Evolutionary conservation across 805 yeast species (phyloP).

Genomic region (Candida fluviatilis): DNA sequence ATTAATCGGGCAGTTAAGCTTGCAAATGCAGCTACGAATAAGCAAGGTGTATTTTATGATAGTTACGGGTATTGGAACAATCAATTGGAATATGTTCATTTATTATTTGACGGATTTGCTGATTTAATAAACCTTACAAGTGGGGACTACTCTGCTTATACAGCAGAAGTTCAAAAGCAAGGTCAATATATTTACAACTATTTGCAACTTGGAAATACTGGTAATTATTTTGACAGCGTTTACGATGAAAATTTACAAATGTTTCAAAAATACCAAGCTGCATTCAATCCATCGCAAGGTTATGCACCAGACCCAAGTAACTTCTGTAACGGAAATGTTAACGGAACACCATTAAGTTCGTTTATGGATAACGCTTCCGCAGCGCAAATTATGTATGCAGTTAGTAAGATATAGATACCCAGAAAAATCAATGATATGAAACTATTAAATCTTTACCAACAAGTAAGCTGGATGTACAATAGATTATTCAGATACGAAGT

Average conservation of each 20-base stretch:
- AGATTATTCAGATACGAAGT: too few species aligned
- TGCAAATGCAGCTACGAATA: constrained; percentile 14
- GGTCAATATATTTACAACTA: constrained; percentile 7
- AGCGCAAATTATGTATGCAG: constrained; percentile 10
- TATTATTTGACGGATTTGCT: constrained; percentile 19
- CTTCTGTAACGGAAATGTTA: constrained; percentile 8
- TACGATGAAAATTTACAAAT: constrained; percentile 5
- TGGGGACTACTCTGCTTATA: constrained; percentile 1
- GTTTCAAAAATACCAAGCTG: constrained; percentile 6
- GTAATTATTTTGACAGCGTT: constrained; percentile 9
- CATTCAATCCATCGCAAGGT: constrained; percentile 2
- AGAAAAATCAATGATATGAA: neutral
- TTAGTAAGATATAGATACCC: neutral
- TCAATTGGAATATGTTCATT: constrained; percentile 17
- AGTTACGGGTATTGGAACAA: constrained; percentile 21
- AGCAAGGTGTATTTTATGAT: constrained; percentile 16
- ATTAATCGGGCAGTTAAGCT: constrained; percentile 14
- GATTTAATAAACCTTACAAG: constrained; percentile 10
- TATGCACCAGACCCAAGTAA: constrained; percentile 7
- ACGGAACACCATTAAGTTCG: constrained; percentile 6
- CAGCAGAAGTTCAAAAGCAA: constrained; percentile 8
- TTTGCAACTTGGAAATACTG: constrained; percentile 11
- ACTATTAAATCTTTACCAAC: too few species aligned
- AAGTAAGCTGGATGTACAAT: too few species aligned
- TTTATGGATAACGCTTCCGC: constrained; percentile 18